Conservation (phyloP, 148 eudicot species). For the Rhododendron kiyosumense region DNA sequence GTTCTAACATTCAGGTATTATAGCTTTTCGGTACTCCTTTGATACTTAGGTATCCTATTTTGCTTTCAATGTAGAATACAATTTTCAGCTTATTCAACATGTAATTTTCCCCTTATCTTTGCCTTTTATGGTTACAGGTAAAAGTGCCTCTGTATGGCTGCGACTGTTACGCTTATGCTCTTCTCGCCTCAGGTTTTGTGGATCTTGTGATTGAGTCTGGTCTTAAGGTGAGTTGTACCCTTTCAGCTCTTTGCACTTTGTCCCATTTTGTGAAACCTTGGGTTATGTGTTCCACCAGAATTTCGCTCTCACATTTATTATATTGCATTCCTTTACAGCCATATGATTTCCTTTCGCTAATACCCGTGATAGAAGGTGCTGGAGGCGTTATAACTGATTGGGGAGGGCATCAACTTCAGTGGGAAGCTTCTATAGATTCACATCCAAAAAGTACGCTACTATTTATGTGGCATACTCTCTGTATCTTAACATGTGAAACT, state of each 20-base stretch:
- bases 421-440: conserved; percentile 82
- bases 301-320: neutral
- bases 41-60: neutral
- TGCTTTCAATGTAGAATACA: neutral
- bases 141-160: conserved; percentile 94
- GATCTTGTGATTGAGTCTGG: conserved; percentile 97
- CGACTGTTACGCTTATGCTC: conserved; percentile 97
- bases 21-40: neutral
- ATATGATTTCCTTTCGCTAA: conserved; percentile 82
- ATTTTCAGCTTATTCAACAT: neutral
- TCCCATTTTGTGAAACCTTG: neutral
- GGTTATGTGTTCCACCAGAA: neutral
- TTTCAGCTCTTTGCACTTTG: neutral
- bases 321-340: conserved; percentile 46
- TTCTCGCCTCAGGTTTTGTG: conserved; percentile 89
- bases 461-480: neutral
- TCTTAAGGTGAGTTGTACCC: conserved; percentile 56
- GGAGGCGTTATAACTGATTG: conserved; percentile 92
- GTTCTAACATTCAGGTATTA: neutral
- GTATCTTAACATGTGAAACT: neutral
- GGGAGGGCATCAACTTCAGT: conserved; percentile 61
- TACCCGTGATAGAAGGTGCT: conserved; percentile 94
- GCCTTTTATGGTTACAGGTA: conserved; percentile 42
- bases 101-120: neutral
- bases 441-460: conserved; percentile 39